Evolutionary conservation across 1,139 yeast species (phyloP).

Genomic region (Saccharomycopsis crataegensis): DNA sequence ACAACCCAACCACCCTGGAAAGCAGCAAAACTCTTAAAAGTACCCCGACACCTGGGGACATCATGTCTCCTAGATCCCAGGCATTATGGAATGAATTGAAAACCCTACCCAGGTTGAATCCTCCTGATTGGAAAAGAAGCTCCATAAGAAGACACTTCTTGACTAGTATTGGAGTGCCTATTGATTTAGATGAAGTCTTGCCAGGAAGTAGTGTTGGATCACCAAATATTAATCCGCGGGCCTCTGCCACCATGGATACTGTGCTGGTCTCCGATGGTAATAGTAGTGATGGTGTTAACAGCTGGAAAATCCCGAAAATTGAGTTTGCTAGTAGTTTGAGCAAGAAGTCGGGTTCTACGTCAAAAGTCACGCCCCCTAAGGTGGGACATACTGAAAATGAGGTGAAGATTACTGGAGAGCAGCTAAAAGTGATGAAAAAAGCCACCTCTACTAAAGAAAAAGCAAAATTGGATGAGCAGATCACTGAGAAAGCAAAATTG

Average conservation of each 20-base stretch:
- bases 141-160: slow-evolving; percentile 17
- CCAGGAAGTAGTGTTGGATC: neutral
- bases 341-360: neutral
- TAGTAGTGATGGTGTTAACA: neutral
- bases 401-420: neutral
- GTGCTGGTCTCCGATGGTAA: neutral
- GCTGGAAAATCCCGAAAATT: no score
- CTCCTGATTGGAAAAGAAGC: slow-evolving; percentile 19
- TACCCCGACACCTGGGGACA: neutral
- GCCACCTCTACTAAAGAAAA: neutral
- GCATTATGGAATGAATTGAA: slow-evolving; percentile 16
- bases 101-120: slow-evolving; percentile 12
- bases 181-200: slow-evolving; percentile 18
- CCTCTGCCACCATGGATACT: neutral
- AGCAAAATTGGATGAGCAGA: neutral
- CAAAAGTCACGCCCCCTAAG: neutral
- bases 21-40: neutral
- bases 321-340: neutral
- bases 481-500: neutral
- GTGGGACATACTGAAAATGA: neutral
- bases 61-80: slow-evolving; percentile 11
- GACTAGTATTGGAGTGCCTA: slow-evolving; percentile 19
- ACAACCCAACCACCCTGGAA: neutral
- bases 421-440: neutral
- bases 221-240: no score